Evolutionary conservation across 2,329 filamentous ascomycete species (phyloP), one percentile per base, ranked within the genome.

Genomic region (Sclerotinia glacialis): DNA sequence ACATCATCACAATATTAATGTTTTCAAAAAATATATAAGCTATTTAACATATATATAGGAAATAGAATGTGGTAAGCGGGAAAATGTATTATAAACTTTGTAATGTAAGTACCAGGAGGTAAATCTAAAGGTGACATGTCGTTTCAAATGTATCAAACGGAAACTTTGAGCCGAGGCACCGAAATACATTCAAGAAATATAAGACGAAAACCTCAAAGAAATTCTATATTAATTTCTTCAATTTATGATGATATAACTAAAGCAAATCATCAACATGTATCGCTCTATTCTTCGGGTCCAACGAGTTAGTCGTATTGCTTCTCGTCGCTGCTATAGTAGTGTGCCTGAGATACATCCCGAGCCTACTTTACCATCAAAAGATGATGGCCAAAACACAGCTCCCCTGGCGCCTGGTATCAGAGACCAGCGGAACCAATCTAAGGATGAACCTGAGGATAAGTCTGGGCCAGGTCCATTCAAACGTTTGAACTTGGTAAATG

Each of bases 251-350:
- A 47, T 37, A 49, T 14, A 60, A 49, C 9, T 14, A 16, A 60
- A 60, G 12, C 31, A 2, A 26, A 3, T 31, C 12, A 5, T 26
- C 34, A 40, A 5, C 3, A 63, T 63, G 60, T 28, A 63, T 63
- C 34, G 60, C 31, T 53, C 60, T 11, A 54, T 63, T 40, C 23
- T 58, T 23, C 53, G 31, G 3, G 16, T 50, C 4, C 63, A 59
- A 18, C 44, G 42, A 23, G 3, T 59, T 28, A 28, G 28, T 40
- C 63, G 31, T 59, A 23, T 49, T 23, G 18, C 42, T 31, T n/a
- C 40, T 47, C 63, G 63, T 49, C 63, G 63, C 31, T 31, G 14
- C n/a, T 65, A 59, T 34, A 65, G 31, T 16, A 56, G 18, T 50
- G 28, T 16, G 21, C 18, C 34, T 53, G 37, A 63, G 60, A 42